phyloP scores from a whole-genome alignment of 352 stramenopile genomes.

The Pythium diclinum region DNA sequence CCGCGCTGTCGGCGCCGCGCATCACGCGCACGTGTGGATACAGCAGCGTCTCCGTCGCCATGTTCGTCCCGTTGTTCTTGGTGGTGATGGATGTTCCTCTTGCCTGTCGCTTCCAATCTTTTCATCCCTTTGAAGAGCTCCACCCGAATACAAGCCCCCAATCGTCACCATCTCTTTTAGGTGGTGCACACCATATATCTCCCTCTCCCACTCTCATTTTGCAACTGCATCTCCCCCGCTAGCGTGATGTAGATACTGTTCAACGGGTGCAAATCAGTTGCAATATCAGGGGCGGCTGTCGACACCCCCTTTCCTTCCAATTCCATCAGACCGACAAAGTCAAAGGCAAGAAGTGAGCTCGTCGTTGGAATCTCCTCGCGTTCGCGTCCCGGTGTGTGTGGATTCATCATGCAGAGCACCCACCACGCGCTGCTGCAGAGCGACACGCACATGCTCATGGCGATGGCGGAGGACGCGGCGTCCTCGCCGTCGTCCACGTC shows the following conservation, averaged over 20 bases:
- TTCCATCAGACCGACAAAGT: neutral
- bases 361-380: neutral
- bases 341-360: neutral
- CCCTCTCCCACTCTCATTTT: constrained; percentile 7
- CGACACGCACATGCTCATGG: neutral
- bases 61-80: constrained; percentile 1
- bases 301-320: constrained; percentile 8
- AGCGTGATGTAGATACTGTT: neutral
- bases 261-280: constrained; percentile 10
- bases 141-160: constrained; percentile 6
- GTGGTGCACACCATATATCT: constrained; percentile 13
- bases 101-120: constrained; percentile 3
- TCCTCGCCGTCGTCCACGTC: constrained; percentile 19
- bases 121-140: neutral
- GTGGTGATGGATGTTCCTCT: neutral
- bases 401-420: neutral
- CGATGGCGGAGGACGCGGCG: neutral
- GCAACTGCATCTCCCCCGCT: constrained; percentile 14
- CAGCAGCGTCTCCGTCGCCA: constrained; percentile 24
- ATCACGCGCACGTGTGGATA: constrained; percentile 33
- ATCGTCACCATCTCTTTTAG: neutral
- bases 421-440: constrained; percentile 2
- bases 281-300: constrained; percentile 7
- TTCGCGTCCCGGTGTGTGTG: too few species aligned
- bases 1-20: constrained; percentile 31